Base-by-base conservation (phyloP, 768 basidiomycete species). In the Pisolithus sp. region DNA sequence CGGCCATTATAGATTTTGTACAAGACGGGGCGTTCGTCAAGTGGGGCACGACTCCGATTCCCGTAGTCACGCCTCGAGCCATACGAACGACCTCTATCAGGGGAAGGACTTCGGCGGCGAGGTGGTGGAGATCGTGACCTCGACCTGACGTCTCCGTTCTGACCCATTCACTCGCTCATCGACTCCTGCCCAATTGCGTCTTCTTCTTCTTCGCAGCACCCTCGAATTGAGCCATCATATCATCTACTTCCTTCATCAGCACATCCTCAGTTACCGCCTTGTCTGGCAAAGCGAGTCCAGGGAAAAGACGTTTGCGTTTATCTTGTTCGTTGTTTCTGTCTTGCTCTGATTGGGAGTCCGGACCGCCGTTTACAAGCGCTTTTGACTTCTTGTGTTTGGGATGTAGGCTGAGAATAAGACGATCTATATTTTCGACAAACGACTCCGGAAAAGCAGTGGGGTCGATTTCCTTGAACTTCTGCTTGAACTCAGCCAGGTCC, bases 1-100 rank as follows among this genome's bases (percentile, higher is more conserved):
- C 81, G 84, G 7, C 95, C 96, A 48, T 78, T 76, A 68, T 98
- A 99, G 30, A 98, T 92, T 75, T 98, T 98, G 81, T 85, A 98
- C 41, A 96, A 67, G 3, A 97, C 73, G 0, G 96, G 93, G 46
- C 76, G 76, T 40, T 94, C 90, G 63, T 99, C 95, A 36, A 86
- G 47, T 21, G 57, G 52, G 2, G 59, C 41, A 13, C 68, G 64
- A 56, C 66, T 71, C 47, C 69, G 73, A 53, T 67, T 64, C 68
- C 64, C 55, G 49, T 79, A 71, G 34, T 74, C 73, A 42, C 73
- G 68, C 50, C 70, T 62, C 23, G 73, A 60, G 37, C 70, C 73
- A 49, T 75, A 66, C 2, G 76, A 74, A 48, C 81, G 72, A 39
- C 78, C 79, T 53, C 84, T 77, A 8, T 72, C 72, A 17, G 87